Evolutionary conservation across 2,329 filamentous ascomycete species (phyloP), one percentile per base, ranked within the genome.

Genomic region (Monilinia aucupariae): DNA sequence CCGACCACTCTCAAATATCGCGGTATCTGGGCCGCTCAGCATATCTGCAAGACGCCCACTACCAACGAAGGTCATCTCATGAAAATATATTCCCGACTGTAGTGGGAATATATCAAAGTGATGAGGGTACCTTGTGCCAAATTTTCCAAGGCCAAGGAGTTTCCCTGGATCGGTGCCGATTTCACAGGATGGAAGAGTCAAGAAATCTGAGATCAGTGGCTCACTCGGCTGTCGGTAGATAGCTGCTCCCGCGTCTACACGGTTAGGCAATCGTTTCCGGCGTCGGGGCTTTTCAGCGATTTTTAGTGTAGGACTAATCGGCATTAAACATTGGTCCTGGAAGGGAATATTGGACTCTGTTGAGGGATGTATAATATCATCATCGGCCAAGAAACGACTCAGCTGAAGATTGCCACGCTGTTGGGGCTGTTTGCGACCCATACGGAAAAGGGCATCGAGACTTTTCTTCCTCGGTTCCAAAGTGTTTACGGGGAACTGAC

Each of bases 41-140:
- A 53, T 62, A 34, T 75, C 75, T 22, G 75, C 71, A 7, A 87
- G 69, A 1, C 76, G 73, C 1, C 84, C 84, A 66, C 78, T 79
- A 9, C 85, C 85, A 51, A 88, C 74, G 34, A 87, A 71, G 0
- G 84, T 87, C 59, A 77, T 81, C 65, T 81, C 78, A 61, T 87
- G 84, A 60, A 88, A 87, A 72, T 80, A 87, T 0, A 82, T 78
- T 3, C 80, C 80, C 8, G 73, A 69, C 47, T 82, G 79, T 37
- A 88, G 74, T 22, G 85, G 84, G 60, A 86, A 85, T 5, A 84
- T 73, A 52, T 87, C 84, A 65, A 88, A 88, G 69, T 88, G 80
- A 41, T 82, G 79, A 0, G 84, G 82, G 70, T 87, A 88, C 30
- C 79, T 78, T 1, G 82, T 84, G 1, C 85, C 85, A 70, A 84